A percentile compares a stretch with the other conserved stretches of the same genome.
Conservation (phyloP, 306 rosid genomes). For the Vicia villosa region DNA sequence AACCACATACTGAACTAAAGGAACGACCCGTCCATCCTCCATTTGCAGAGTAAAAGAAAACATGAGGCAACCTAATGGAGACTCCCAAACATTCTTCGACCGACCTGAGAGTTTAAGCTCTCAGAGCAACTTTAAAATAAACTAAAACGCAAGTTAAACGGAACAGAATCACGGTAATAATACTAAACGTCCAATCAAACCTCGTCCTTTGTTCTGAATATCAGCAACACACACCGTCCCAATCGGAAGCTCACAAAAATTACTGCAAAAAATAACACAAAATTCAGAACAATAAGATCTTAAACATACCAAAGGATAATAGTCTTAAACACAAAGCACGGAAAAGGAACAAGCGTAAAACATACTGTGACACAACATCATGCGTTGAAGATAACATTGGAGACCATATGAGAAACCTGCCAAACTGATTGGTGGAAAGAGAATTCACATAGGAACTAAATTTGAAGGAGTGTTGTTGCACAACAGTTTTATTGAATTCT, state of each 20-base stretch:
- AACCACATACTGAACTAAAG: constrained; percentile 81
- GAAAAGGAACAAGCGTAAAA: neutral
- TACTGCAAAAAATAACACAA: constrained; percentile 54
- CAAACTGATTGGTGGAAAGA: constrained; percentile 72
- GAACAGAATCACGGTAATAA: constrained; percentile 19
- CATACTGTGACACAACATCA: constrained; percentile 79
- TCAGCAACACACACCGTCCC: constrained; percentile 89
- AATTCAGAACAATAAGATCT: constrained; percentile 19
- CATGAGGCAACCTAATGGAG: constrained; percentile 85
- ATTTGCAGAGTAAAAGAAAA: constrained; percentile 85
- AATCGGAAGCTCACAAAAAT: constrained; percentile 76
- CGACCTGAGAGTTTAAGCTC: constrained; percentile 60
- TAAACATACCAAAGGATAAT: constrained; percentile 3
- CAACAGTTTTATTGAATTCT: constrained; percentile 46
- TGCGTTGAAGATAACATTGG: constrained; percentile 80
- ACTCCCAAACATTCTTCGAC: constrained; percentile 89
- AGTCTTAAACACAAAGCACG: constrained; percentile 13
- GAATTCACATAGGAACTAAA: constrained; percentile 61
- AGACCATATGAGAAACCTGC: constrained; percentile 85
- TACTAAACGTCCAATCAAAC: constrained; percentile 46
- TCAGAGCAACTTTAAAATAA: constrained; percentile 26
- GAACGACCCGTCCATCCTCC: constrained; percentile 84
- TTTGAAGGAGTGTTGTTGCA: constrained; percentile 48
- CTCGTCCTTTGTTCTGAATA: constrained; percentile 87
- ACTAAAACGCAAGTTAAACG: constrained; percentile 14